Conservation (phyloP, 2,329 filamentous ascomycete genomes). For the Ophiostoma tasmaniense region DNA sequence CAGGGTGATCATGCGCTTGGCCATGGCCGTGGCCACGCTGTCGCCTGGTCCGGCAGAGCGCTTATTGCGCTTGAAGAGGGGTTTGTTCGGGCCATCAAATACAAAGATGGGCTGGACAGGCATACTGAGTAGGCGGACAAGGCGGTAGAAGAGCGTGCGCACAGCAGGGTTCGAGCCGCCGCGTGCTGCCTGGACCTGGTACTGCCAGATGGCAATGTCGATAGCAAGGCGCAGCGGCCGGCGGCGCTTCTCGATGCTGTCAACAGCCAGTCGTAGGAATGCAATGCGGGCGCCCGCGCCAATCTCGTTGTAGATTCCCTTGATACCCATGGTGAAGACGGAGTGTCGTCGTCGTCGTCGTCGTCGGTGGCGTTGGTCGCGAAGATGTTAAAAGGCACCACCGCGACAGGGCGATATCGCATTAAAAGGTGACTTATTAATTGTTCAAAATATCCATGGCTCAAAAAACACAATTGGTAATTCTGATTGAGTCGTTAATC, state of each 20-base stretch:
- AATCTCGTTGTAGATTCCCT: constrained; percentile 79
- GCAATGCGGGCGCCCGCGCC: constrained; percentile 71
- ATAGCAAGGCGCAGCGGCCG: constrained; percentile 79
- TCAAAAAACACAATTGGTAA: too few relatives aligned
- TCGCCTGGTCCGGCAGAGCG: constrained; percentile 53
- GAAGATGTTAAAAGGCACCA: not conserved
- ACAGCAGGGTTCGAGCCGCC: constrained; percentile 84
- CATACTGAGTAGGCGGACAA: constrained; percentile 48
- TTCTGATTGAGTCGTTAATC: not conserved
- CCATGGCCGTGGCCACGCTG: constrained; percentile 61
- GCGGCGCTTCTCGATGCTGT: constrained; percentile 61
- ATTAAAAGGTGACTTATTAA: not conserved
- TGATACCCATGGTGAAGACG: constrained; percentile 51
- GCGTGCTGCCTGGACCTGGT: constrained; percentile 77
- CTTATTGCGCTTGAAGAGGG: constrained; percentile 82
- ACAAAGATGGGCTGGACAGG: constrained; percentile 46
- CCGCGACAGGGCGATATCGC: not conserved
- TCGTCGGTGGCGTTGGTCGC: not conserved
- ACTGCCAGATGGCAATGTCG: constrained; percentile 95
- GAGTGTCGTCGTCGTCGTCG: not conserved
- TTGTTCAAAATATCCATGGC: not conserved
- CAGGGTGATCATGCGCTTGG: constrained; percentile 72
- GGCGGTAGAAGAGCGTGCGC: constrained; percentile 84
- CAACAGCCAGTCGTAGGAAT: constrained; percentile 71
- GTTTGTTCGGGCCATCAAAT: constrained; percentile 42